phyloP scores from a whole-genome alignment of 139 green algal genomes.

The Mesotaenium endlicherianum region DNA sequence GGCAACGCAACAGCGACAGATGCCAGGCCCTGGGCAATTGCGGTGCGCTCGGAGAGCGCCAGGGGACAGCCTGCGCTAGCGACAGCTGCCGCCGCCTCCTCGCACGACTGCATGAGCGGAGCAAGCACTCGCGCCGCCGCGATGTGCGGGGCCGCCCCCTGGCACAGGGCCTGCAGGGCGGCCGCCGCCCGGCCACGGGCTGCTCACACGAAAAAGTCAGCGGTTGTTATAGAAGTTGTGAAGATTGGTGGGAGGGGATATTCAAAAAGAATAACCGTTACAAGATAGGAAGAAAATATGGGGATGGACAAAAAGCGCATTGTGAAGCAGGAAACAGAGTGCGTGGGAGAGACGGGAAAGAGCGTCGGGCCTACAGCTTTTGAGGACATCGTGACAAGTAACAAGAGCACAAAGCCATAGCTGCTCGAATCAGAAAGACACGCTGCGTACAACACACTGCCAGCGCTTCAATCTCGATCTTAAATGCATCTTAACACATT shows the following conservation, averaged over 20 bases:
- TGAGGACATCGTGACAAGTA: too few relatives aligned
- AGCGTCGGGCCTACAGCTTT: too few relatives aligned
- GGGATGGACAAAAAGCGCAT: background rate
- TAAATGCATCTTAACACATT: too few relatives aligned
- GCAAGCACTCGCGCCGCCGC: constrained; percentile 20
- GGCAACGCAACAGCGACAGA: constrained; percentile 27
- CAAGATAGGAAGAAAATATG: background rate
- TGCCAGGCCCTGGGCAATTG: constrained; percentile 18
- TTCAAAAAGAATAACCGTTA: too few relatives aligned
- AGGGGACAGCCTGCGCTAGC: constrained; percentile 3
- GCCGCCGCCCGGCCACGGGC: constrained; percentile 11
- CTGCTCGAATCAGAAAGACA: too few relatives aligned
- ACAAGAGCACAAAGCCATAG: too few relatives aligned
- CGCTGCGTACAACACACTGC: too few relatives aligned
- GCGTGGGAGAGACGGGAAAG: background rate
- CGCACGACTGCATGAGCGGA: constrained; percentile 25
- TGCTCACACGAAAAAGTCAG: too few relatives aligned
- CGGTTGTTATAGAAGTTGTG: too few relatives aligned
- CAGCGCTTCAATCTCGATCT: too few relatives aligned
- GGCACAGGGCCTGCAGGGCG: constrained; percentile 18
- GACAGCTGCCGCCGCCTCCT: constrained; percentile 31
- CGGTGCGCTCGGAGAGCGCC: background rate
- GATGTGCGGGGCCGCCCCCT: background rate
- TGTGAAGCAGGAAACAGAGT: background rate
- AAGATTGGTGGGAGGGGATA: too few relatives aligned